These are phyloP conservation scores for Hyaloscypha finlandica DNA, from an alignment of 495 filamentous ascomycete species.

Conservation along the genomic window DNA sequence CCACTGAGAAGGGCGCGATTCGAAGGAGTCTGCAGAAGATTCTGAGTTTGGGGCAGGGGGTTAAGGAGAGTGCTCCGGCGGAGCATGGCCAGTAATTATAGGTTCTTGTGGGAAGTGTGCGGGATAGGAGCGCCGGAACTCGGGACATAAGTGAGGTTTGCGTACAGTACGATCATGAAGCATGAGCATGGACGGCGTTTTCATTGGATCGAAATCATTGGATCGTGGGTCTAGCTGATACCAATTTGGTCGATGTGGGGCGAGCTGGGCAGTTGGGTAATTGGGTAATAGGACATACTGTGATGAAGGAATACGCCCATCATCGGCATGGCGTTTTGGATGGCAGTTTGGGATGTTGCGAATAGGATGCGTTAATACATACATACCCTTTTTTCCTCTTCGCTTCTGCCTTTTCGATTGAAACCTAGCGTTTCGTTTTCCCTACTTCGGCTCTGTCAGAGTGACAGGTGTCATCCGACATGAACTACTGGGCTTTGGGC, in stretches of 20 bases:
- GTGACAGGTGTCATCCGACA: too few species aligned
- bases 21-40: constrained; percentile 25
- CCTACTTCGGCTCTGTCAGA: too few species aligned
- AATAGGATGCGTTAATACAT: background rate
- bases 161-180: constrained; percentile 3
- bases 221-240: constrained; percentile 2
- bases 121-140: background rate
- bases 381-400: background rate
- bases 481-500: too few species aligned
- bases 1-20: constrained; percentile 23
- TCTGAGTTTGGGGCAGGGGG: constrained; percentile 26
- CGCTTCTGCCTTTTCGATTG: background rate
- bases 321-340: background rate
- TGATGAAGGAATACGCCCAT: background rate
- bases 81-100: background rate
- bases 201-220: constrained; percentile 7
- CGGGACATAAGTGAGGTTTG: background rate
- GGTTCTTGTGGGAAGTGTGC: background rate
- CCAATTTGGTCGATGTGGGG: background rate
- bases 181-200: constrained; percentile 18
- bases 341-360: background rate
- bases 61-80: background rate
- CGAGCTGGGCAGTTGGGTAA: background rate
- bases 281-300: background rate
- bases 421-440: too few species aligned